phyloP scores from a whole-genome alignment of 257 asterid species.

The Solanum bukasovii region DNA sequence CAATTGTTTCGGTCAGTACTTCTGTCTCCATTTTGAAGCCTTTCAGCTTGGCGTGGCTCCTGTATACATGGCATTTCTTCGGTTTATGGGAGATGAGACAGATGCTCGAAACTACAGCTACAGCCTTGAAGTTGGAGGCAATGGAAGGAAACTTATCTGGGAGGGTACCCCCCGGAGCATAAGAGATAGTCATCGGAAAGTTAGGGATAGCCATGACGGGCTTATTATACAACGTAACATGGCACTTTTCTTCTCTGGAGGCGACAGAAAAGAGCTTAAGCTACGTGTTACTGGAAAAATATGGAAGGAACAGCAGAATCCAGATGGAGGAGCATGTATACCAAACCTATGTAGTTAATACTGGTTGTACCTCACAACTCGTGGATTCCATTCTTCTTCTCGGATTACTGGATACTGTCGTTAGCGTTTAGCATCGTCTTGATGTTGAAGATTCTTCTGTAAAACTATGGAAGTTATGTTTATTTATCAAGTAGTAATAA shows the following conservation, averaged over 20 bases:
- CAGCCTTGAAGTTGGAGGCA: slow-evolving; percentile 53
- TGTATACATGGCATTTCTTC: neutral
- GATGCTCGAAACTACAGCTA: slow-evolving; percentile 16
- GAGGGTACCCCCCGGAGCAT: slow-evolving; percentile 54
- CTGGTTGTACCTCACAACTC: neutral
- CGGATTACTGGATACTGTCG: neutral
- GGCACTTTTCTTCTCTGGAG: neutral
- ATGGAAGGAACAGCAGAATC: neutral
- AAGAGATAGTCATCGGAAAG: slow-evolving; percentile 46
- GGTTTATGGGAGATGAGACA: neutral
- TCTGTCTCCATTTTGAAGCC: slow-evolving; percentile 1
- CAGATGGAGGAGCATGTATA: slow-evolving; percentile 27
- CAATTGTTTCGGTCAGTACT: slow-evolving; percentile 41
- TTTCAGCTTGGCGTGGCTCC: neutral
- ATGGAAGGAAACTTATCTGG: slow-evolving; percentile 43
- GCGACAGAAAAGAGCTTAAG: neutral
- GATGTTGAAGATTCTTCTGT: neutral
- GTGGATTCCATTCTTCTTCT: neutral
- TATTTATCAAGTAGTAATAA: neutral
- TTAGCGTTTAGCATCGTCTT: neutral
- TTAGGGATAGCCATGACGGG: slow-evolving; percentile 31
- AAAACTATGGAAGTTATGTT: neutral
- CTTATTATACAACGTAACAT: neutral
- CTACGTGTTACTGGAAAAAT: neutral
- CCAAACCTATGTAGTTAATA: slow-evolving; percentile 29